phyloP scores from a whole-genome alignment of 2,329 filamentous ascomycete genomes.

The Pseudogymnoascus sp. region DNA sequence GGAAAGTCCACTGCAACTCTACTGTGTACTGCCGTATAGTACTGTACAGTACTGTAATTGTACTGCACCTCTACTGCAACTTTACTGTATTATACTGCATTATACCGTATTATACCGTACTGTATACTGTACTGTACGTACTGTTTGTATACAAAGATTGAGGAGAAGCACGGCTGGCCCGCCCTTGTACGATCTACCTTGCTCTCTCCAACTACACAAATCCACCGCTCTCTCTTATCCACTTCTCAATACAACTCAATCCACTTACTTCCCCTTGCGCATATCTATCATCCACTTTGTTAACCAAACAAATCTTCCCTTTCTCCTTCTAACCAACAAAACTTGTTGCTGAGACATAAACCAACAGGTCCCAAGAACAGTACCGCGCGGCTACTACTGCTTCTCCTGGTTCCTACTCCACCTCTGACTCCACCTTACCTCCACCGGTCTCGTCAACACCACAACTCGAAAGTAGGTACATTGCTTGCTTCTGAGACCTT shows the following conservation, averaged over 20 bases:
- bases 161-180: background rate
- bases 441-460: background rate
- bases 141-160: no score
- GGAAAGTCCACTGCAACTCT: no score
- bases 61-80: no score
- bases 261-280: no score
- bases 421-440: no score
- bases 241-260: background rate
- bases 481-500: background rate
- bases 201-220: background rate
- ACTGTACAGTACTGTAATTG: no score
- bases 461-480: background rate
- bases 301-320: background rate
- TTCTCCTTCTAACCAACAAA: background rate
- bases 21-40: no score
- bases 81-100: no score
- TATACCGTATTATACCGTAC: no score
- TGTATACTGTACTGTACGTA: no score
- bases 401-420: no score
- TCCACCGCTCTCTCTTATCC: background rate
- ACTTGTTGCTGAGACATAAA: background rate
- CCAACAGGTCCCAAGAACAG: background rate
- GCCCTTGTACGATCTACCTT: background rate
- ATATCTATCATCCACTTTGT: background rate
- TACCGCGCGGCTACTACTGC: slow-evolving; percentile 3